A percentile compares a stretch with the other conserved stretches of the same genome.
phyloP scores from a whole-genome alignment of 2,329 filamentous ascomycete species.

The Fusarium sp. region DNA sequence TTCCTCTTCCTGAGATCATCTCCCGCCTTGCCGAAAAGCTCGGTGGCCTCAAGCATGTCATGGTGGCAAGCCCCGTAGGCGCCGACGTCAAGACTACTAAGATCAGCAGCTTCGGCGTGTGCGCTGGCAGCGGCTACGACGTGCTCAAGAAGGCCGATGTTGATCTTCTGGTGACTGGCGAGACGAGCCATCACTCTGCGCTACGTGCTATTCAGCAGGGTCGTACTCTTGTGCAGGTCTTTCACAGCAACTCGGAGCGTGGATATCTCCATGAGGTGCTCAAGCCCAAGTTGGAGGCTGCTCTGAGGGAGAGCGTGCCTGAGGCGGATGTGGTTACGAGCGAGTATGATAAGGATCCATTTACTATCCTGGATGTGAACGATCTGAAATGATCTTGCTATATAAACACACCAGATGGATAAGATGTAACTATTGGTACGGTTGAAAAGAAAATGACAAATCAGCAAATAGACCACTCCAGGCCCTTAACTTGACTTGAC shows the following conservation, averaged over 20 bases:
- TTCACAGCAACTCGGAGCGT: conserved; percentile 94
- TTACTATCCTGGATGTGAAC: conserved; percentile 73
- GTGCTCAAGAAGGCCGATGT: conserved; percentile 77
- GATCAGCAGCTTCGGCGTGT: conserved; percentile 82
- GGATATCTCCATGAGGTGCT: conserved; percentile 81
- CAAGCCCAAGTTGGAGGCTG: conserved; percentile 69
- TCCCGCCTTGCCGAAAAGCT: conserved; percentile 71
- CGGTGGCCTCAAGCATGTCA: conserved; percentile 69
- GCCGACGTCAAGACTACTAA: conserved; percentile 49
- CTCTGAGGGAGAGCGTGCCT: conserved; percentile 62
- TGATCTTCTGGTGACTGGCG: conserved; percentile 89
- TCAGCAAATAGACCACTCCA: too few species aligned
- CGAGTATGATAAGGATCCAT: conserved; percentile 86
- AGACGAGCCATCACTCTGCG: conserved; percentile 93
- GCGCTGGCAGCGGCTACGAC: conserved; percentile 86
- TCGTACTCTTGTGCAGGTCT: conserved; percentile 82
- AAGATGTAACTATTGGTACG: background rate
- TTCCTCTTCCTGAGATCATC: conserved; percentile 58
- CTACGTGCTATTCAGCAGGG: conserved; percentile 87
- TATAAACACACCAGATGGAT: background rate
- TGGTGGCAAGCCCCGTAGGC: conserved; percentile 64
- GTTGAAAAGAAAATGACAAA: too few species aligned
- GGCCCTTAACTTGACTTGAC: too few species aligned
- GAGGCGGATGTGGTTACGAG: conserved; percentile 77
- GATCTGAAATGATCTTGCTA: conserved; percentile 47